Percentiles rank a stretch among this genome's conserved stretches.
Conservation (phyloP, 2,329 filamentous ascomycete species). For the Talaromyces rugulosus region DNA sequence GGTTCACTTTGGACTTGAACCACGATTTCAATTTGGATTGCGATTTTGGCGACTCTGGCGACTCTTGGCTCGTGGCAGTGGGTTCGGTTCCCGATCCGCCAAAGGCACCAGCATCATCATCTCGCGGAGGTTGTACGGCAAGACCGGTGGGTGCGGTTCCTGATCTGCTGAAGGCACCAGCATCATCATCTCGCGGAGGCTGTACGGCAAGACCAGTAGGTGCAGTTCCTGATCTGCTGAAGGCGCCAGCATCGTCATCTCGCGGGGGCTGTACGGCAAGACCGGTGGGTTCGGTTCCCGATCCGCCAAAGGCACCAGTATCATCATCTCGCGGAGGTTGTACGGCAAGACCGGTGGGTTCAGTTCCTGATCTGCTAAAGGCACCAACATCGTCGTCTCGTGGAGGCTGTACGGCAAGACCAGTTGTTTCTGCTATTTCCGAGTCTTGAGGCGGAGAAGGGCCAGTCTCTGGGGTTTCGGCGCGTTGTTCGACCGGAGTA, state of each 20-base stretch:
- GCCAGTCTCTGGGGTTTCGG: not conserved
- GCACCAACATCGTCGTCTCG: slow-evolving; percentile 7
- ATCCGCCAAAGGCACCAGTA: slow-evolving; percentile 5
- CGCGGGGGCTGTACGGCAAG: slow-evolving; percentile 3
- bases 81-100: slow-evolving; percentile 8
- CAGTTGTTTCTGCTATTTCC: not conserved
- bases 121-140: slow-evolving; percentile 2
- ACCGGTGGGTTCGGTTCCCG: not conserved
- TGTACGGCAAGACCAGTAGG: not conserved
- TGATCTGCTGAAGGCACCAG: slow-evolving; percentile 6
- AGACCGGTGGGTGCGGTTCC: slow-evolving; percentile 1
- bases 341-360: not conserved
- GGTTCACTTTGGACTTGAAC: slow-evolving; percentile 28
- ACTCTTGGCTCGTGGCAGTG: slow-evolving; percentile 9
- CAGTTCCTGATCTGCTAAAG: slow-evolving; percentile 7
- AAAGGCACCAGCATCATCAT: slow-evolving; percentile 4
- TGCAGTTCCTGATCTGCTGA: slow-evolving; percentile 6
- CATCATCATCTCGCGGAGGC: slow-evolving; percentile 6
- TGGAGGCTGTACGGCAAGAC: slow-evolving; percentile 1
- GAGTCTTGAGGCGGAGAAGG: not conserved
- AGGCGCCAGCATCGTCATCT: slow-evolving; percentile 6
- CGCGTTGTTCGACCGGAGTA: not conserved
- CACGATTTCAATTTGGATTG: slow-evolving; percentile 33
- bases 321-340: slow-evolving; percentile 7
- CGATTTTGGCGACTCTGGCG: slow-evolving; percentile 21